These are phyloP conservation scores for Tillandsia fasciculata DNA, from an alignment of 176 grass and related monocot species.

Conservation along the genomic window DNA sequence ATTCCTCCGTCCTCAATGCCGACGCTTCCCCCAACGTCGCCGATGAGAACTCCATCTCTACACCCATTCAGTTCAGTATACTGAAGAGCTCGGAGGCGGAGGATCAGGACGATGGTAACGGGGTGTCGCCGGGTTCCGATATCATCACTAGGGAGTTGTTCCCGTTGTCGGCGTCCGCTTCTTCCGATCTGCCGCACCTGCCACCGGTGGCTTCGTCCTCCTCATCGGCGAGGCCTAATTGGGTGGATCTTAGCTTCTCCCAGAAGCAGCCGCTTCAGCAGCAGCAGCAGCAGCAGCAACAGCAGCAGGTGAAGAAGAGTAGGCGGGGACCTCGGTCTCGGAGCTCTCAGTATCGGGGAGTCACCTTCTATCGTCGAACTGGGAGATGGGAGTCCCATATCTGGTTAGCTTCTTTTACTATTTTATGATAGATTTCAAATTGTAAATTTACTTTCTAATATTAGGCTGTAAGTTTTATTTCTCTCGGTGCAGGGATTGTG, in stretches of 20 bases:
- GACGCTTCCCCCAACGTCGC: slow-evolving; percentile 27
- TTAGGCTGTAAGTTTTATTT: background rate
- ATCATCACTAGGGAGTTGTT: background rate
- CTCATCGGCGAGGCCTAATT: slow-evolving; percentile 7
- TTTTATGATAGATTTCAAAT: background rate
- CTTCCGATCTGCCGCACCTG: background rate
- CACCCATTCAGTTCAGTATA: slow-evolving; percentile 25
- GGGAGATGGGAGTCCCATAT: slow-evolving; percentile 99
- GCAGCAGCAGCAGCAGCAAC: background rate
- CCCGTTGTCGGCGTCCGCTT: background rate
- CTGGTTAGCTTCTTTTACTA: slow-evolving; percentile 34
- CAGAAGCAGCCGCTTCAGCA: background rate
- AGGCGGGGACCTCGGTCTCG: slow-evolving; percentile 80
- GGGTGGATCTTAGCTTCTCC: background rate
- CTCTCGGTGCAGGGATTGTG: slow-evolving; percentile 59
- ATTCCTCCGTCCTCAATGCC: slow-evolving; percentile 45
- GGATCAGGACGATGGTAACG: background rate
- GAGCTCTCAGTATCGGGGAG: slow-evolving; percentile 94
- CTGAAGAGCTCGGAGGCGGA: slow-evolving; percentile 30
- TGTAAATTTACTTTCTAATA: background rate
- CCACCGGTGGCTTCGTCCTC: slow-evolving; percentile 23
- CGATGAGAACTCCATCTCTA: slow-evolving; percentile 10
- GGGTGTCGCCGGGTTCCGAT: background rate
- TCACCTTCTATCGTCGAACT: slow-evolving; percentile 96
- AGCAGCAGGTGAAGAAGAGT: slow-evolving; percentile 58